Percentiles rank a stretch among this genome's conserved stretches.
These are phyloP conservation scores for Breynia disticha DNA, from an alignment of 441 rosid species.

Conservation along the genomic window DNA sequence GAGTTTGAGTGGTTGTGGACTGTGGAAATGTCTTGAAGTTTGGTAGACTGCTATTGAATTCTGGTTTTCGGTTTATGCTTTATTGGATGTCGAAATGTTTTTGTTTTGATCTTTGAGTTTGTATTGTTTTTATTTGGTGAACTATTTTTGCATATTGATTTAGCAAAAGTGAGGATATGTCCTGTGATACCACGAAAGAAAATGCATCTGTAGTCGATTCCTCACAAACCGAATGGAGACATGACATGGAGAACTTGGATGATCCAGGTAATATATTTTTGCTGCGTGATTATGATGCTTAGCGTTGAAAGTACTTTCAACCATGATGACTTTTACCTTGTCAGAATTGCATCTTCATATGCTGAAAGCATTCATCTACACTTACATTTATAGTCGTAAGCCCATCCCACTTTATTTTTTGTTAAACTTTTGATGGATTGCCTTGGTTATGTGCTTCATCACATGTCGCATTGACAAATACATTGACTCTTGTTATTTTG, in stretches of 20 bases:
- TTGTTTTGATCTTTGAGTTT: too few relatives aligned
- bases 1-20: too few relatives aligned
- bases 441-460: background rate
- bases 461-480: background rate
- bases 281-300: background rate
- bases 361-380: background rate
- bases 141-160: constrained; percentile 5
- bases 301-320: too few relatives aligned
- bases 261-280: constrained; percentile 49
- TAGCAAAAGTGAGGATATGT: constrained; percentile 43
- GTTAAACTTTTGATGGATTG: background rate
- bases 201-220: constrained; percentile 88
- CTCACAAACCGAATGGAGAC: constrained; percentile 70
- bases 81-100: too few relatives aligned
- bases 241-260: constrained; percentile 55
- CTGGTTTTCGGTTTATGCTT: too few relatives aligned
- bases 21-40: too few relatives aligned
- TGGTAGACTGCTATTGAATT: too few relatives aligned
- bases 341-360: background rate
- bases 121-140: too few relatives aligned
- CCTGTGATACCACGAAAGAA: constrained; percentile 75
- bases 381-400: background rate
- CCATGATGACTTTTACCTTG: too few relatives aligned
- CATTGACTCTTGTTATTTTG: too few relatives aligned
- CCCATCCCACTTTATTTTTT: background rate